Evolutionary conservation across 2,329 filamentous ascomycete genomes (phyloP).

Genomic region (Rugonectria rugulosa): DNA sequence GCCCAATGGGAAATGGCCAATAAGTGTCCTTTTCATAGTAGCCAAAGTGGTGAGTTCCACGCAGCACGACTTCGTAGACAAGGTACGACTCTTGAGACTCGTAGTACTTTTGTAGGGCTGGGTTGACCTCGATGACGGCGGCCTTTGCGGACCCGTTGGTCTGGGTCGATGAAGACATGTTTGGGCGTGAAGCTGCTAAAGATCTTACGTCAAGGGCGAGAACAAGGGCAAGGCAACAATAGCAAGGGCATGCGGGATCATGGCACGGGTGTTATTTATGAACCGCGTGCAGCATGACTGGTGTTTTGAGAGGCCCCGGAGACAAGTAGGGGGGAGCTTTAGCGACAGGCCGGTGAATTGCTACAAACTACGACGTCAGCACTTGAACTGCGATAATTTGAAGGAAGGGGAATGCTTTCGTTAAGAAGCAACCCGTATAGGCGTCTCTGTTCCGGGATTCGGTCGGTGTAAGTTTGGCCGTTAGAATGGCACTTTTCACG

Average conservation of each 20-base stretch:
- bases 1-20: conserved; percentile 57
- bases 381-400: too few species aligned
- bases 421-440: too few species aligned
- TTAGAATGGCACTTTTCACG: too few species aligned
- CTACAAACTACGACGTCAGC: too few species aligned
- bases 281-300: too few species aligned
- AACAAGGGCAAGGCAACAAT: not conserved
- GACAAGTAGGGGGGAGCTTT: too few species aligned
- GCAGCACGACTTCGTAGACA: conserved; percentile 52
- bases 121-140: conserved; percentile 42
- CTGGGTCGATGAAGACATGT: not conserved
- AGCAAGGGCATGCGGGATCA: not conserved
- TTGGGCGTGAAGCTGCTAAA: not conserved
- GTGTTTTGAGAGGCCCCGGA: too few species aligned
- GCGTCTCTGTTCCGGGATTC: too few species aligned
- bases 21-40: conserved; percentile 54
- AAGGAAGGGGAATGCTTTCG: too few species aligned
- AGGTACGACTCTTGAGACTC: conserved; percentile 53
- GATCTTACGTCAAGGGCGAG: not conserved
- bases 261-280: not conserved
- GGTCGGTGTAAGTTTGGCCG: too few species aligned
- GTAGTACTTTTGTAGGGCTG: conserved; percentile 54
- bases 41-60: conserved; percentile 59
- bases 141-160: not conserved
- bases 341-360: too few species aligned